Conservation (phyloP, 345 rosid genomes). For the Citrus australasica region DNA sequence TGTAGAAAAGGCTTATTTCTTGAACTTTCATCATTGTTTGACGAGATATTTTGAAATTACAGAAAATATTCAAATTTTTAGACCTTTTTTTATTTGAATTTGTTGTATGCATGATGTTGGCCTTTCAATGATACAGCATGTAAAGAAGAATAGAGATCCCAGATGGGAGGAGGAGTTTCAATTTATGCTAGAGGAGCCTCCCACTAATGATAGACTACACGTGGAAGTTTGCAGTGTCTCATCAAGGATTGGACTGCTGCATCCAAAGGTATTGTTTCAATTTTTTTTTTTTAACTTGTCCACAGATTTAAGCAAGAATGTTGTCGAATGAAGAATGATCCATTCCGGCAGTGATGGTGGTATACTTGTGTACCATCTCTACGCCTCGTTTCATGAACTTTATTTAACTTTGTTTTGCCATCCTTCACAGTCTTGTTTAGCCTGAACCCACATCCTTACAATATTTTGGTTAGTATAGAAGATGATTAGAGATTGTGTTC, state of each 20-base stretch:
- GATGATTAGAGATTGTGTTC: not conserved
- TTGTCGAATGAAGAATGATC: not conserved
- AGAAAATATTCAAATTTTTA: not conserved
- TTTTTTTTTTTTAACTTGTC: not conserved
- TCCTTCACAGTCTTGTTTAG: not conserved
- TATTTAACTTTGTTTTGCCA: not conserved
- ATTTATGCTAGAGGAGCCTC: conserved; percentile 78
- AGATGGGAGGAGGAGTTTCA: conserved; percentile 91
- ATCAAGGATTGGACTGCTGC: conserved; percentile 76
- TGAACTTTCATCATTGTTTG: not conserved
- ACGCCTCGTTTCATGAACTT: not conserved
- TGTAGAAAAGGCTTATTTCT: not conserved
- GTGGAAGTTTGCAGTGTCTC: conserved; percentile 82
- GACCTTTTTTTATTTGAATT: not conserved
- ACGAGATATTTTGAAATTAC: not conserved
- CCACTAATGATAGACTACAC: conserved; percentile 62
- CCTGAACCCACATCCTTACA: not conserved
- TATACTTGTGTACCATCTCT: not conserved
- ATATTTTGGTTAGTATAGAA: not conserved
- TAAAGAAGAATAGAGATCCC: conserved; percentile 93
- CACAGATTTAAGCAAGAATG: not conserved
- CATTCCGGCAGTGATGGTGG: not conserved
- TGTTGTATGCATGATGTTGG: not conserved
- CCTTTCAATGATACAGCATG: conserved; percentile 34
- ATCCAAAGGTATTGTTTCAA: conserved; percentile 65